Base-by-base conservation (phyloP, 2,329 filamentous ascomycete genomes). In the Onygenales sp. region DNA sequence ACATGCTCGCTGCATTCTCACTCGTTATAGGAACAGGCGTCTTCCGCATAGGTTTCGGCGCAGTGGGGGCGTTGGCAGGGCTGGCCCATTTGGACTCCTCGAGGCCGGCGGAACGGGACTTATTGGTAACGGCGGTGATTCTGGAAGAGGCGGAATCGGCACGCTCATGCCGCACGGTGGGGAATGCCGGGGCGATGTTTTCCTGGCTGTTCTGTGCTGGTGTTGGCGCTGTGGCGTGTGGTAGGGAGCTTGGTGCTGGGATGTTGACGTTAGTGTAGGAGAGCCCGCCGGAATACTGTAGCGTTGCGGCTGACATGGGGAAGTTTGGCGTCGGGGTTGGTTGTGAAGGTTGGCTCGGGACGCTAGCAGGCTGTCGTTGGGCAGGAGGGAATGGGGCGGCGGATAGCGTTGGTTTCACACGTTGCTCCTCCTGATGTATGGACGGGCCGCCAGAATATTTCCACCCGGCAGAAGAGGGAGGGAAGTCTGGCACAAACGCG, bases 241-340 rank as follows among this genome's bases (percentile, higher is more conserved):
- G 9, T 3, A 14, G 33, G 2, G 34, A 6, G 5, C 10, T 36
- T 9, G 5, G 33, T 39, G 6, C 46, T 39, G 5, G 34, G 10
- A 39, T 39, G 31, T 14, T 40, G 1, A 8, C 21, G 31, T 40
- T 14, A 9, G 34, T n/a, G 27, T 11, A 10, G 3, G 36, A 27
- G 21, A 27, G 21, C 21, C 21, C 36, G 13, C 50, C 32, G 13
- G 50, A 54, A 53, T 58, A 61, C 42, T 61, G 56, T 52, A 50
- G 51, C 31, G 57, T 58, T 42, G 56, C 55, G 21, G 57, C 56
- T 7, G 54, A 52, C 4, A 52, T 39, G 9, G 59, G 57, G 49
- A 59, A 50, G 36, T 54, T 54, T 11, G 57, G 36, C 48, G 42
- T 36, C 6, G 21, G 31, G 21, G 14, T 8, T 14, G 34, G 21